Evolutionary conservation across 352 stramenopile genomes (phyloP).

Genomic region (Pythium monospermum): DNA sequence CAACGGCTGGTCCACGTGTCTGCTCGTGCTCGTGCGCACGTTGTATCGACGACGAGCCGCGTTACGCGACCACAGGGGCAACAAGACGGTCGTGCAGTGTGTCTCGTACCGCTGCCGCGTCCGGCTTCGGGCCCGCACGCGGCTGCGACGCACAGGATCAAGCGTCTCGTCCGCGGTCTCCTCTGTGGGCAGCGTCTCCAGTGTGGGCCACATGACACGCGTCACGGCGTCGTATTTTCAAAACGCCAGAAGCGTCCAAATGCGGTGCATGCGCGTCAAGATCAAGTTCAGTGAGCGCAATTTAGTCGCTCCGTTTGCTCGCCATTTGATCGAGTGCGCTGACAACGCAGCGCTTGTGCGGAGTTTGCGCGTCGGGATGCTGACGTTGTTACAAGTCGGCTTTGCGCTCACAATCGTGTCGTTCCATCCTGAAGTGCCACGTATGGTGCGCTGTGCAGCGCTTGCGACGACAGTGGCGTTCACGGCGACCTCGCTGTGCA

Average conservation of each 20-base stretch:
- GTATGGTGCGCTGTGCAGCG: background rate
- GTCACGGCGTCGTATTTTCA: constrained; percentile 14
- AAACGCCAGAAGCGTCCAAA: constrained; percentile 21
- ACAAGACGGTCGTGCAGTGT: constrained; percentile 22
- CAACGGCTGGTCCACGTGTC: constrained; percentile 23
- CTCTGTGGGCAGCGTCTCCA: constrained; percentile 3
- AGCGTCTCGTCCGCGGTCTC: constrained; percentile 9
- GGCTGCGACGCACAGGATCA: constrained; percentile 2
- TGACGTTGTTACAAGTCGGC: no score
- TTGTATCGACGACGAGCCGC: constrained; percentile 21
- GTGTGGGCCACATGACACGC: constrained; percentile 5
- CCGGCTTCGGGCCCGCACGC: constrained; percentile 2
- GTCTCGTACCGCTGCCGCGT: constrained; percentile 28
- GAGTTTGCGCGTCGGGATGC: no score
- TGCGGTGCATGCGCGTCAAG: constrained; percentile 19
- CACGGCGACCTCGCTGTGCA: background rate
- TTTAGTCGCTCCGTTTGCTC: background rate
- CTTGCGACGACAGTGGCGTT: constrained; percentile 15
- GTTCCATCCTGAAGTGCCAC: background rate
- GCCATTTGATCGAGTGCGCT: background rate
- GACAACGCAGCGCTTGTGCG: background rate
- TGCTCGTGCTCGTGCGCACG: constrained; percentile 27
- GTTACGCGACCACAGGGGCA: constrained; percentile 10
- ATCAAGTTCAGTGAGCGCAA: constrained; percentile 14
- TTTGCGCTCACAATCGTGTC: constrained; percentile 7